phyloP scores from a whole-genome alignment of 208 protist genomes.

The Cochliopodium minus region DNA sequence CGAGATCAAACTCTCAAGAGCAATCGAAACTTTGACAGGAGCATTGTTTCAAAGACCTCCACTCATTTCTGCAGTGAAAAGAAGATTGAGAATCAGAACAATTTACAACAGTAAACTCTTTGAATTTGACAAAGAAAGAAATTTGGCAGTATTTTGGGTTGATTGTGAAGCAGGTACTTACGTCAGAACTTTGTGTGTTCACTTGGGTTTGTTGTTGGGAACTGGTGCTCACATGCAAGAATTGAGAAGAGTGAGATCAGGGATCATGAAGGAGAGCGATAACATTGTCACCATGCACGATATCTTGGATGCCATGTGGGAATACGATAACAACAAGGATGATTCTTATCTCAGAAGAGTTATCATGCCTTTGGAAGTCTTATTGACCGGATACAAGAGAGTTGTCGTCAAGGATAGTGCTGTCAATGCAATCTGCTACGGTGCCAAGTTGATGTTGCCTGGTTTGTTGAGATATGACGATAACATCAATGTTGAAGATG shows the following conservation, averaged over 20 bases:
- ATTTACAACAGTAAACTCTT: conserved; percentile 95
- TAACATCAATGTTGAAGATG: conserved; percentile 83
- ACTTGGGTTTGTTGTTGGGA: conserved; percentile 94
- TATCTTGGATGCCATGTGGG: conserved; percentile 93
- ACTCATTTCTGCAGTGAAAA: conserved; percentile 90
- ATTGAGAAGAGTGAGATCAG: conserved; percentile 89
- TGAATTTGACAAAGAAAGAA: conserved; percentile 88
- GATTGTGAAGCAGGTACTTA: conserved; percentile 99
- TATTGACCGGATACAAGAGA: conserved; percentile 90
- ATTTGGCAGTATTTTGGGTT: conserved; percentile 92
- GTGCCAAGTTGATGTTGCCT: conserved; percentile 96
- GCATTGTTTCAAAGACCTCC: conserved; percentile 96
- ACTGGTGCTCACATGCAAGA: conserved; percentile 97
- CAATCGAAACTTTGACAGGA: conserved; percentile 87
- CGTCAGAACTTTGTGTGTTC: conserved; percentile 98
- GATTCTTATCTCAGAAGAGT: conserved; percentile 86
- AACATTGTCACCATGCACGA: conserved; percentile 98
- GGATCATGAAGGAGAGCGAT: conserved; percentile 73
- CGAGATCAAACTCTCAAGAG: conserved; percentile 55
- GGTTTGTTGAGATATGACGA: conserved; percentile 88
- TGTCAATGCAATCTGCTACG: conserved; percentile 98
- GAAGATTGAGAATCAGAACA: conserved; percentile 90
- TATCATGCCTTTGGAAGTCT: conserved; percentile 88
- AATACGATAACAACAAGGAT: conserved; percentile 88
- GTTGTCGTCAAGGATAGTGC: conserved; percentile 97